Base-by-base conservation (phyloP, 2,329 filamentous ascomycete species). In the Cylindrodendrum hubeiense region DNA sequence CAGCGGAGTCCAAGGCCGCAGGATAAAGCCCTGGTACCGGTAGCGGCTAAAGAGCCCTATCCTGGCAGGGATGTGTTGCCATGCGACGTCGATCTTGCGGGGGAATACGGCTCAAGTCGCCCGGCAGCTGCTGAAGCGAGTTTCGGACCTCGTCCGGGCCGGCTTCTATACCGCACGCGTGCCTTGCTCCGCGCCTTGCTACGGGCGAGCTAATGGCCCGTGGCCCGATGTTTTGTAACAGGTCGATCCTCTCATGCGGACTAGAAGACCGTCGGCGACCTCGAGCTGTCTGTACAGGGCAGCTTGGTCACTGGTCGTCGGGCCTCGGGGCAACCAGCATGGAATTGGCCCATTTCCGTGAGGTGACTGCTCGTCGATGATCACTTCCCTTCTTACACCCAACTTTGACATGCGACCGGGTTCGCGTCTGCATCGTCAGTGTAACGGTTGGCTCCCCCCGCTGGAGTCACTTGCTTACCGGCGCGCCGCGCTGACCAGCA, bases 1-100 rank as follows among this genome's bases (percentile, higher is more conserved):
- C 7, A 41, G 24, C 19, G 46, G 46, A 41, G 46, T 12, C 43
- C 41, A n/a, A 39, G 41, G n/a, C n/a, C 24, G 26, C 49, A 19
- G 37, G 15, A 33, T 21, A 19, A 46, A 44, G 28, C 22, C 41
- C 34, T 39, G 44, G n/a, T 51, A 22, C 44, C 46, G 47, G 54
- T 30, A 46, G 46, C 60, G 60, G 47, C 30, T 58, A 55, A 51
- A 66, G 10, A 51, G 30, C 46, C 28, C 56, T 15, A 43, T n/a
- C 44, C 13, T 49, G 24, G 52, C 33, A 67, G 24, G 54, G 56
- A 59, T 57, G 34, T 12, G 15, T 57, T 44, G 19, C 60, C 26
- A 12, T 4, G 37, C 58, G 60, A 60, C 39, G 54, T 33, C 44
- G 67, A 68, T 65, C 60, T 62, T 65, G 67, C 60, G 67, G 64